Base-by-base conservation (phyloP, 345 rosid genomes). In the Trapa bicornis region DNA sequence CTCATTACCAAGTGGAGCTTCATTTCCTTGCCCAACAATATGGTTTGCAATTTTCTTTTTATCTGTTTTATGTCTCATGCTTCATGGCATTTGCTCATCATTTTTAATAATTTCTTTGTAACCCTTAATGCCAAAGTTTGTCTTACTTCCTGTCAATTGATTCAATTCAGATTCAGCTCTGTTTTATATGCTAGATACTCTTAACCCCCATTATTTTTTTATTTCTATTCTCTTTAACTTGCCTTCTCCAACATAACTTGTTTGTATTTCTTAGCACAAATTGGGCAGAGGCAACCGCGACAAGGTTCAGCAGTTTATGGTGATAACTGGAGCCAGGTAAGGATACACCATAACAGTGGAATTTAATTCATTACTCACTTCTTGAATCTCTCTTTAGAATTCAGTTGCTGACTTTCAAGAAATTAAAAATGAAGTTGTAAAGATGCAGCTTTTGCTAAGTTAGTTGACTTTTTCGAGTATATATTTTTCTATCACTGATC, bases 261-360 rank as follows among this genome's bases (percentile, higher is more conserved):
- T 11, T 9, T 58, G 16, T 58, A 9, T 69, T 75, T 45, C 36
- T 54, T 82, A 88, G 98, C 84, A 92, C 78, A 92, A 92, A 80
- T 69, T 89, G 78, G 83, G 78, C 58, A 88, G 96, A 81, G 83
- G 84, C 69, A 78, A 88, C 80, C 96, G 98, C 2, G 98, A 92
- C 72, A 92, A 89, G 73, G 78, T 92, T 73, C 96, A 86, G 80
- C 98, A 92, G 84, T 89, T 92, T 78, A 79, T 88, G 73, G 74
- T 81, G 2, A 88, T 92, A 65, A 92, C 98, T 8, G 98, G 97
- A 70, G 84, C 93, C 65, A 88, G 93, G 98, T 88, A 83, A 67
- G 12, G 36, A 62, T 50, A 43, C 68, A 70, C 63, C 47, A 52
- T 52, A 16, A 38, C 17, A 4, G 10, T 39, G n/a, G 2, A 29